These are phyloP conservation scores for Sporobolomyces roseus DNA, from an alignment of 768 basidiomycete genomes.

Conservation along the genomic window DNA sequence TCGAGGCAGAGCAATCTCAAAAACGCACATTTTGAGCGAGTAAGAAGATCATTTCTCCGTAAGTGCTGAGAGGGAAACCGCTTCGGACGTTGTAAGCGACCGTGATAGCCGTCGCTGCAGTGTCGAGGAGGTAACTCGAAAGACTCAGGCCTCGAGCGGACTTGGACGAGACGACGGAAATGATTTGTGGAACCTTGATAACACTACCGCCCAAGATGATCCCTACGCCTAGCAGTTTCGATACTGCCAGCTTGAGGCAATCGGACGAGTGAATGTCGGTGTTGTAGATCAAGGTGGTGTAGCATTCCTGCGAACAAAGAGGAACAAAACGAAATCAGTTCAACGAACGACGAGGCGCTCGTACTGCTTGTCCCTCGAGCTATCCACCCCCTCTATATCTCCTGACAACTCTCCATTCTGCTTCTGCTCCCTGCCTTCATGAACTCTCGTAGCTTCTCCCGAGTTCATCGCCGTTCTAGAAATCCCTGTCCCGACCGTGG, in stretches of 20 bases:
- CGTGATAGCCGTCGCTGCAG: constrained; percentile 81
- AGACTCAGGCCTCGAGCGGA: constrained; percentile 86
- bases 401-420: too few relatives aligned
- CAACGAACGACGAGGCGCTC: too few relatives aligned
- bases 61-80: constrained; percentile 89
- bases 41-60: constrained; percentile 94
- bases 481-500: too few relatives aligned
- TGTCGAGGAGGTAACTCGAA: constrained; percentile 82
- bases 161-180: constrained; percentile 66
- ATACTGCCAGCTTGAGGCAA: constrained; percentile 86
- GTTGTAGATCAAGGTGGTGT: constrained; percentile 79
- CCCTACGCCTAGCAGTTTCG: constrained; percentile 85
- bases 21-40: constrained; percentile 38
- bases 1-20: not conserved
- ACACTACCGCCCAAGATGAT: constrained; percentile 81
- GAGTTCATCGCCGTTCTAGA: too few relatives aligned
- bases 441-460: too few relatives aligned
- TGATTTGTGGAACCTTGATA: constrained; percentile 93
- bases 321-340: too few relatives aligned
- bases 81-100: constrained; percentile 81
- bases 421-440: too few relatives aligned
- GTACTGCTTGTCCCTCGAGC: too few relatives aligned
- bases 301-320: constrained; percentile 66
- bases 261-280: constrained; percentile 59
- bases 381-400: too few relatives aligned